These are phyloP conservation scores for Ophiostoma piceae DNA, from an alignment of 2,329 filamentous ascomycete genomes.

Conservation along the genomic window DNA sequence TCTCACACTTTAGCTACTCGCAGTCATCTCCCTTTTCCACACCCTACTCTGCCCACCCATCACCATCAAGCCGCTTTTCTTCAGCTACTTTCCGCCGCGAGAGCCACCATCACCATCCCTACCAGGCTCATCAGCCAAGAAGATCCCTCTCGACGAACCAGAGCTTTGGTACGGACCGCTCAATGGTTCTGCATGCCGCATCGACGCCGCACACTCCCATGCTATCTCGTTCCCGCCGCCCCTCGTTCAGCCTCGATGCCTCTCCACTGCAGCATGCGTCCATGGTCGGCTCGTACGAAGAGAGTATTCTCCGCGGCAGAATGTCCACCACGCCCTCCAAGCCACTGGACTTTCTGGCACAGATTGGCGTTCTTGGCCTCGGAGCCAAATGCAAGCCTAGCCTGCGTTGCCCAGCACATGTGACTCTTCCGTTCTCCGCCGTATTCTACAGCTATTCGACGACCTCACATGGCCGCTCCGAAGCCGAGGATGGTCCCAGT, in stretches of 20 bases:
- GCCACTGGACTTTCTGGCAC: slow-evolving; percentile 85
- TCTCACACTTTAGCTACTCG: slow-evolving; percentile 41
- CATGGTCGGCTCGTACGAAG: slow-evolving; percentile 97
- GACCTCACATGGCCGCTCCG: slow-evolving; percentile 57
- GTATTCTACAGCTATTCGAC: slow-evolving; percentile 91
- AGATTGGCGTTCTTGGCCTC: slow-evolving; percentile 87
- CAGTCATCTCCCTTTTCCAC: slow-evolving; percentile 31
- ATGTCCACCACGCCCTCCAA: slow-evolving; percentile 97
- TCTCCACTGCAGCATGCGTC: slow-evolving; percentile 82
- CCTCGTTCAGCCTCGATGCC: slow-evolving; percentile 67
- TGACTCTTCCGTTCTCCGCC: slow-evolving; percentile 84
- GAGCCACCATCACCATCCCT: slow-evolving; percentile 49
- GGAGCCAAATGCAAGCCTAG: slow-evolving; percentile 76
- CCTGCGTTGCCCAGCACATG: slow-evolving; percentile 80
- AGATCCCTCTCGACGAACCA: slow-evolving; percentile 59
- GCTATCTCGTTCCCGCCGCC: slow-evolving; percentile 53
- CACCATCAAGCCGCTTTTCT: slow-evolving; percentile 32
- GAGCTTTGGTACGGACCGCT: background rate
- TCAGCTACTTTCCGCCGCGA: slow-evolving; percentile 50
- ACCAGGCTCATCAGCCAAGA: slow-evolving; percentile 73
- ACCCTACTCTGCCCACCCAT: slow-evolving; percentile 21
- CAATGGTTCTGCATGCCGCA: slow-evolving; percentile 56
- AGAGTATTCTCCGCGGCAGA: slow-evolving; percentile 86
- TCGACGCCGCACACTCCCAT: slow-evolving; percentile 42
- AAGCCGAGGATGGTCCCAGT: slow-evolving; percentile 78